These are phyloP conservation scores for Xylariales sp. DNA, from an alignment of 2,329 filamentous ascomycete species.

Conservation along the genomic window DNA sequence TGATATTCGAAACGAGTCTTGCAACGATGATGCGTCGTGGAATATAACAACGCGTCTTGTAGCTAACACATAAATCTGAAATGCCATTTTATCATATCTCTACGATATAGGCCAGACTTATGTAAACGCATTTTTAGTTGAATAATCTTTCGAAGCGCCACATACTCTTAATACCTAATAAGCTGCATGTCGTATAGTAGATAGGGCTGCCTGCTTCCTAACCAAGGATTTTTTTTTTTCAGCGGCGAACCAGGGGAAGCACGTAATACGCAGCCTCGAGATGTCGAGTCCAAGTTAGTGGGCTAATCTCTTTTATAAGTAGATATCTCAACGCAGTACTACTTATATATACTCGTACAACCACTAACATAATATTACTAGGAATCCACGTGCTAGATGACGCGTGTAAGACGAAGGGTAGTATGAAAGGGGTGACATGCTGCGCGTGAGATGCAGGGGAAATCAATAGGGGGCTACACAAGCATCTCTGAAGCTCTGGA, in stretches of 20 bases:
- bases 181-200: neutral
- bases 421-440: constrained; percentile 4
- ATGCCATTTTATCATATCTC: neutral
- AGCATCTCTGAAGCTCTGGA: constrained; percentile 2
- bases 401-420: no score
- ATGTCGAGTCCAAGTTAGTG: constrained; percentile 3
- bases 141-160: neutral
- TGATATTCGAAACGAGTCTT: constrained; percentile 10
- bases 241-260: constrained; percentile 1
- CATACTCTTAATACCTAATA: neutral
- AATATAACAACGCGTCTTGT: neutral
- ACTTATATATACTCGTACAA: neutral
- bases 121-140: neutral
- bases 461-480: constrained; percentile 4
- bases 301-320: constrained; percentile 25
- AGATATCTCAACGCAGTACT: neutral
- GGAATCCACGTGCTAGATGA: constrained; percentile 3
- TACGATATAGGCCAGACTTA: neutral
- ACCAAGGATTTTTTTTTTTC: neutral
- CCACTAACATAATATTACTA: neutral
- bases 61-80: no score
- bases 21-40: neutral
- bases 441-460: constrained; percentile 23
- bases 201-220: neutral
- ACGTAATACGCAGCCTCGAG: neutral